These are phyloP conservation scores for Moesziomyces globuligerus DNA, from an alignment of 1,284 basidiomycete genomes.

Conservation along the genomic window DNA sequence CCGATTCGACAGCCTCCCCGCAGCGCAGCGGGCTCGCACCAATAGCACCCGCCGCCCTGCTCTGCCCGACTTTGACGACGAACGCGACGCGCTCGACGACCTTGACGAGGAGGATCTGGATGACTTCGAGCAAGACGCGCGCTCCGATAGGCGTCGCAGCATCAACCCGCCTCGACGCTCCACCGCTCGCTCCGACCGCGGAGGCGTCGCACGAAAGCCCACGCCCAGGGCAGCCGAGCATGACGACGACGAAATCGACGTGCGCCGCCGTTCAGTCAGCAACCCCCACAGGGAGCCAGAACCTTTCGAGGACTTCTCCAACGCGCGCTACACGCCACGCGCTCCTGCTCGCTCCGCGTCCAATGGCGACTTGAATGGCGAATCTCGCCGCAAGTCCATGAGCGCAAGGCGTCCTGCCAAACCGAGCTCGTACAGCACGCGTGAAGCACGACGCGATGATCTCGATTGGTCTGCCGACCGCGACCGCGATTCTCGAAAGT, in stretches of 20 bases:
- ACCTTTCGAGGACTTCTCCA: constrained; percentile 40
- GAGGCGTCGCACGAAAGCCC: neutral
- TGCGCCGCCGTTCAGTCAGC: constrained; percentile 28
- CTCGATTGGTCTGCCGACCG: constrained; percentile 1
- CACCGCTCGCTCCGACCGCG: constrained; percentile 16
- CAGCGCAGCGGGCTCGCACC: constrained; percentile 9
- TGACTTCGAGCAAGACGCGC: constrained; percentile 7
- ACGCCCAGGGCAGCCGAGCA: constrained; percentile 6
- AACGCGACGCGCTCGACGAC: constrained; percentile 22
- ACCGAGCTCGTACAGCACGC: constrained; percentile 30
- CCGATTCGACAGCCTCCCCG: constrained; percentile 22
- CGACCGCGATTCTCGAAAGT: neutral
- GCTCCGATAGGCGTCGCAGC: constrained; percentile 13
- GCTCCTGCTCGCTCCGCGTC: constrained; percentile 11
- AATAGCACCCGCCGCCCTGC: constrained; percentile 23
- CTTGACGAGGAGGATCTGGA: constrained; percentile 25
- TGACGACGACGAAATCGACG: constrained; percentile 6
- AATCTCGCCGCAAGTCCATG: constrained; percentile 13
- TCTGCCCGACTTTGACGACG: constrained; percentile 21
- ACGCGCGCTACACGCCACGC: constrained; percentile 16
- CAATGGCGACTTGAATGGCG: constrained; percentile 12
- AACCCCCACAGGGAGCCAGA: constrained; percentile 31
- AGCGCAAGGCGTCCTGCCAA: constrained; percentile 3
- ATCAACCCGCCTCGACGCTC: constrained; percentile 7
- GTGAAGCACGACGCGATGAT: constrained; percentile 29